Percentiles rank a stretch among this genome's conserved stretches.
phyloP scores from a whole-genome alignment of 805 yeast genomes.

The Diddensiella caesifluorescens region DNA sequence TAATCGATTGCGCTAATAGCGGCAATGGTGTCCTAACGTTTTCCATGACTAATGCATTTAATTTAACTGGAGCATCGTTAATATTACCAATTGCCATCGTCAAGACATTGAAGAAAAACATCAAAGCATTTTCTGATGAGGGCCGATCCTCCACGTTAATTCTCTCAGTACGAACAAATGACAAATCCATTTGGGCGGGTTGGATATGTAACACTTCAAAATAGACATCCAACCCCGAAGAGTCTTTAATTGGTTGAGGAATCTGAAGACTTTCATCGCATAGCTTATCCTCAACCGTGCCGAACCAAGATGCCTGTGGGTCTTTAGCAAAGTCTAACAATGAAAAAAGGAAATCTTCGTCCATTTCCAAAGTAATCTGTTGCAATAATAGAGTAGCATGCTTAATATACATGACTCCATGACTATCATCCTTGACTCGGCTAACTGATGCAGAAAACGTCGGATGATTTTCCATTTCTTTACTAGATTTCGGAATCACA shows the following conservation, averaged over 20 bases:
- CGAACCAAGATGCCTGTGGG: conserved; percentile 78
- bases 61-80: conserved; percentile 89
- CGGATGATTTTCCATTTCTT: conserved; percentile 85
- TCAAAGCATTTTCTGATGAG: conserved; percentile 56
- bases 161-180: conserved; percentile 86
- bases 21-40: conserved; percentile 85
- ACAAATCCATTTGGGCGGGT: conserved; percentile 81
- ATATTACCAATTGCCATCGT: conserved; percentile 97
- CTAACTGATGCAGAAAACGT: conserved; percentile 82
- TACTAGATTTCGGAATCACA: conserved; percentile 75
- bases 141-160: conserved; percentile 61
- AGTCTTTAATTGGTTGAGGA: conserved; percentile 60
- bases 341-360: conserved; percentile 86
- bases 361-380: conserved; percentile 87
- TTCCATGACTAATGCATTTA: conserved; percentile 82
- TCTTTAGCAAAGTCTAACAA: conserved; percentile 71
- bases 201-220: conserved; percentile 91
- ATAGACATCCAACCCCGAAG: conserved; percentile 68
- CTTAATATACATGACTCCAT: conserved; percentile 85
- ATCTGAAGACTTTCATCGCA: conserved; percentile 60
- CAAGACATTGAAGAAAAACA: conserved; percentile 74
- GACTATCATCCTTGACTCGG: conserved; percentile 78
- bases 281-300: conserved; percentile 39
- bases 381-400: conserved; percentile 86
- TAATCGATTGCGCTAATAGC: conserved; percentile 59